These are phyloP conservation scores for Chytriomyces hyalinus DNA, from an alignment of 192 early-diverging fungal genomes.

Conservation along the genomic window DNA sequence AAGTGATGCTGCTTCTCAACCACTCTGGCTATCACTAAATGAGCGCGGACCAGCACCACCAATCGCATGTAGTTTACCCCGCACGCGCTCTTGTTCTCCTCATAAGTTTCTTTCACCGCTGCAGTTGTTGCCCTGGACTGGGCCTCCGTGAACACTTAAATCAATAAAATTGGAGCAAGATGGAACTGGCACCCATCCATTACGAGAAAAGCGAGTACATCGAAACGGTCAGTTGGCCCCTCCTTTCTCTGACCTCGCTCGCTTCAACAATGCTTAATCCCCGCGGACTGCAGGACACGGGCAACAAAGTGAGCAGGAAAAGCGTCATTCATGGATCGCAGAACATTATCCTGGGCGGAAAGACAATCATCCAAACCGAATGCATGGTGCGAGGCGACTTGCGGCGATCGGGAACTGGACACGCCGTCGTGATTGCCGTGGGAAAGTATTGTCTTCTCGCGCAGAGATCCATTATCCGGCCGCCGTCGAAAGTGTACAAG, in stretches of 20 bases:
- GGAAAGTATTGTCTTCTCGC: slow-evolving; percentile 88
- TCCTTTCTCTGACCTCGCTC: background rate
- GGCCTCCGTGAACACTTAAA: too few species aligned
- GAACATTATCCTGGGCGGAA: slow-evolving; percentile 96
- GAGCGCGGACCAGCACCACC: too few species aligned
- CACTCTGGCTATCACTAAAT: too few species aligned
- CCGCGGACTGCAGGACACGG: slow-evolving; percentile 74
- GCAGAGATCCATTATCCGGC: slow-evolving; percentile 78
- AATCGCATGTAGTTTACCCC: too few species aligned
- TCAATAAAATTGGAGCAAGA: slow-evolving; percentile 24
- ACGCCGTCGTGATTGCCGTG: slow-evolving; percentile 87
- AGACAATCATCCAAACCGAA: slow-evolving; percentile 91
- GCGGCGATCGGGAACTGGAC: slow-evolving; percentile 80
- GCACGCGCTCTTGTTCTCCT: too few species aligned
- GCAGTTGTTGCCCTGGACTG: too few species aligned
- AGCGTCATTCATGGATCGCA: slow-evolving; percentile 90
- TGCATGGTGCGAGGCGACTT: slow-evolving; percentile 95
- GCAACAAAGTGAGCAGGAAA: slow-evolving; percentile 94
- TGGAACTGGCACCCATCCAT: slow-evolving; percentile 73
- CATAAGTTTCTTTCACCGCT: too few species aligned
- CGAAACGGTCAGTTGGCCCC: slow-evolving; percentile 79
- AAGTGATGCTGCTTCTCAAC: too few species aligned
- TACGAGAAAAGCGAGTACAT: slow-evolving; percentile 91
- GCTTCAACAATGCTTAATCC: background rate
- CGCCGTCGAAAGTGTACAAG: slow-evolving; percentile 95